Percentiles rank a stretch among this genome's conserved stretches.
Conservation (phyloP, 352 stramenopile species). For the Phytophthora megakarya region DNA sequence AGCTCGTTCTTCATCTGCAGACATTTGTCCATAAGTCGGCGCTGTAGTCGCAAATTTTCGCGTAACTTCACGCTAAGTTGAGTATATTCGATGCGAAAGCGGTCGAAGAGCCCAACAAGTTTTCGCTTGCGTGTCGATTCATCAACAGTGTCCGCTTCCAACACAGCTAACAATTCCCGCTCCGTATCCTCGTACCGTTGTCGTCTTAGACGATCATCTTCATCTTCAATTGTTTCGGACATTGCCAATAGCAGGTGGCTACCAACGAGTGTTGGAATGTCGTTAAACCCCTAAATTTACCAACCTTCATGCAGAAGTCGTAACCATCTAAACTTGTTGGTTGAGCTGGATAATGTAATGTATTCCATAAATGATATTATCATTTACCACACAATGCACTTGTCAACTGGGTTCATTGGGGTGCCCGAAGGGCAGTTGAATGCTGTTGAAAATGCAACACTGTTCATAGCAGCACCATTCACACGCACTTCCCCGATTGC, state of each 20-base stretch:
- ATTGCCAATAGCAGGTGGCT: background rate
- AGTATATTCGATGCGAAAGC: conserved; percentile 69
- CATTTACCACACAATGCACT: conserved; percentile 57
- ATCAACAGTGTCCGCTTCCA: conserved; percentile 53
- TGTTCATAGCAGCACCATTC: conserved; percentile 76
- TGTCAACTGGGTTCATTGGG: conserved; percentile 58
- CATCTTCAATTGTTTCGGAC: conserved; percentile 10
- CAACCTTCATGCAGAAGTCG: too few species aligned
- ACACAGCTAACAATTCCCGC: conserved; percentile 49
- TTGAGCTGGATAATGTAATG: too few species aligned
- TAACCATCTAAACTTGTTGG: too few species aligned
- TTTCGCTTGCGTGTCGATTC: conserved; percentile 61
- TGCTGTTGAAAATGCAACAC: conserved; percentile 46
- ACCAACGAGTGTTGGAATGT: too few species aligned
- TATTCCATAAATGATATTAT: too few species aligned
- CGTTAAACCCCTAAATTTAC: too few species aligned
- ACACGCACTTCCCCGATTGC: conserved; percentile 54
- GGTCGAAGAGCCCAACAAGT: conserved; percentile 68
- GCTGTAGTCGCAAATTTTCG: conserved; percentile 56
- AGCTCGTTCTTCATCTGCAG: conserved; percentile 76
- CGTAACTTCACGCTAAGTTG: conserved; percentile 59
- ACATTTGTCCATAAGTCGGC: conserved; percentile 69
- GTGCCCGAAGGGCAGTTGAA: conserved; percentile 50
- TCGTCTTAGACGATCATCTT: conserved; percentile 37
- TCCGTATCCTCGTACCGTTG: conserved; percentile 52